Evolutionary conservation across 176 grass and related monocot genomes (phyloP), one percentile per base, ranked within the genome.

Genomic region (Stipa capillata): DNA sequence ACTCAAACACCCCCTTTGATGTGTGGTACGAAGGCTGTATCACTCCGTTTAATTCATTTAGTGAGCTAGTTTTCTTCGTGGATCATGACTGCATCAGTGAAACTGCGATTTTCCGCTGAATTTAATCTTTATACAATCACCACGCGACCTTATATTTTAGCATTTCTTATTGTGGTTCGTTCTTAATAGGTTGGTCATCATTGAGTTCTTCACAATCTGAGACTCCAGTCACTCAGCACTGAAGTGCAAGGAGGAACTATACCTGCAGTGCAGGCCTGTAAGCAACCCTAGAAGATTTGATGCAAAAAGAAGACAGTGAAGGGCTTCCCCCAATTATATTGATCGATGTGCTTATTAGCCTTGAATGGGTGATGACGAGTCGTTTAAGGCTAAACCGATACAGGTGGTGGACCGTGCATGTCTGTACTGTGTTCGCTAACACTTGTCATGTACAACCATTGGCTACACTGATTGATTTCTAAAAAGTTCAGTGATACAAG

Each of bases 111-210:
- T 21, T 81, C 31, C 15, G 7, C 32, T n/a, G n/a, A n/a, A 2
- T 49, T 80, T 55, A 29, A 64, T 17, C 7, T 78, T 20, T 56
- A 57, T 7, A 23, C 12, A 40, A 4, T 36, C 3, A 29, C 13
- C 11, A 55, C 56, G n/a, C n/a, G n/a, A 45, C 11, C 39, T 47
- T 77, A 48, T 43, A 25, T 74, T 67, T 56, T 11, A 76, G 1
- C 53, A 60, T 69, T 28, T 70, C 14, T 63, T 77, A 78, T n/a
- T n/a, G n/a, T n/a, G n/a, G n/a, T 53, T 55, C 21, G 6, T 52
- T 76, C 47, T 43, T 61, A 37, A 47, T 60, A 87, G 79, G 79
- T 44, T 83, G 50, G 34, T 16, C 8, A 41, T 34, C 70, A 31
- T 25, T 77, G 66, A 67, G 40, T 49, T 37, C 31, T 27, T 74